Percentiles rank a stretch among this genome's conserved stretches.
phyloP scores from a whole-genome alignment of 768 basidiomycete genomes.

The Myochromella boudieri region DNA sequence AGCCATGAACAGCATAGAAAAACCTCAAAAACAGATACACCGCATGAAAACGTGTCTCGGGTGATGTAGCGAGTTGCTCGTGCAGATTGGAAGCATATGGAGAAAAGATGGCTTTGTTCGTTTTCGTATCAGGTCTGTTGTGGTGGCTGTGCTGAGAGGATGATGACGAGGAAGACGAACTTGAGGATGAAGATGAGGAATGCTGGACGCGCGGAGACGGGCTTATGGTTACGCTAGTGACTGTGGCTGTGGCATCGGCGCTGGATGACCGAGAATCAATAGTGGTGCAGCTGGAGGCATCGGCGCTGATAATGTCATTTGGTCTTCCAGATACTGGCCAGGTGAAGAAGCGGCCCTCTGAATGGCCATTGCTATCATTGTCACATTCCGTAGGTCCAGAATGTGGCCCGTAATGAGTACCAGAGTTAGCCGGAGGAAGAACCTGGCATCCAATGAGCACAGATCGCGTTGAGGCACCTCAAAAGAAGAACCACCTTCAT shows the following conservation, averaged over 20 bases:
- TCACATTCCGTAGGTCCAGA: too few species aligned
- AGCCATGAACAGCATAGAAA: conserved; percentile 38
- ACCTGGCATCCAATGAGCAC: too few species aligned
- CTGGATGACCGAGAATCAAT: neutral
- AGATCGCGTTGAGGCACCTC: too few species aligned
- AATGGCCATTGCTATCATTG: too few species aligned
- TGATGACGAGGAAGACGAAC: conserved; percentile 7
- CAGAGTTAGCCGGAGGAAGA: too few species aligned
- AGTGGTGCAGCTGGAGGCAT: neutral
- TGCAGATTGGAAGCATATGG: conserved; percentile 34
- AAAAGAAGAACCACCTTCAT: conserved; percentile 35
- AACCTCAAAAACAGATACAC: conserved; percentile 60
- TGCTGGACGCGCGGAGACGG: neutral
- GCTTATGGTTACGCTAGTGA: neutral
- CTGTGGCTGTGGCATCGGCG: conserved; percentile 2
- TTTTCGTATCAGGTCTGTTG: conserved; percentile 15
- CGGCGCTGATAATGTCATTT: neutral
- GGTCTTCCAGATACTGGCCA: too few species aligned
- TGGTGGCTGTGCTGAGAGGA: conserved; percentile 7
- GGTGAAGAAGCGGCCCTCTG: too few species aligned
- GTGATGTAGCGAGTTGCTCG: conserved; percentile 54
- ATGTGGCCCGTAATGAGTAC: too few species aligned
- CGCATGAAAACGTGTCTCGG: conserved; percentile 67
- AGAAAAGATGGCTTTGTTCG: too few species aligned
- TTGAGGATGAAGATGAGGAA: conserved; percentile 1